Evolutionary conservation across 1,284 basidiomycete genomes (phyloP).

Genomic region (Fomitopsis schrenkii): DNA sequence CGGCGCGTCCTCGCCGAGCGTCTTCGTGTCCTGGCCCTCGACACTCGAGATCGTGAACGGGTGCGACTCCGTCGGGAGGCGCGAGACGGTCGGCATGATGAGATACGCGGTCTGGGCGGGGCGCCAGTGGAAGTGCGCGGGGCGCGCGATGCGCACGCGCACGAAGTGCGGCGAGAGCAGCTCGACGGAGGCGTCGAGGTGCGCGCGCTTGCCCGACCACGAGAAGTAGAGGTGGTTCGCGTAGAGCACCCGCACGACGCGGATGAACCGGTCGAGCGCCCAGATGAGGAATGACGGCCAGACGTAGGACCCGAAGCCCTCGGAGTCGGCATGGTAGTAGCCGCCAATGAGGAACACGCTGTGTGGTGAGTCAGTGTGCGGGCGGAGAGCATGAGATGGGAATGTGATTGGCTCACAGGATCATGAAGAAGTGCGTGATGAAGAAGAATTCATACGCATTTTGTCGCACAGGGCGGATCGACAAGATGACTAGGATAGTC

Average conservation of each 20-base stretch:
- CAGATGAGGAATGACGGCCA: conserved; percentile 63
- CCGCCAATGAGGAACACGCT: conserved; percentile 22
- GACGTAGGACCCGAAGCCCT: conserved; percentile 28
- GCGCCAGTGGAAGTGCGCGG: conserved; percentile 36
- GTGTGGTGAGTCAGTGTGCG: not conserved
- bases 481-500: conserved; percentile 18
- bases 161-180: conserved; percentile 47
- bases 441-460: conserved; percentile 24
- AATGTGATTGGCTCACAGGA: conserved; percentile 15
- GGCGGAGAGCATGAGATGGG: not conserved
- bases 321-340: conserved; percentile 32
- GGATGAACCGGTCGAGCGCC: conserved; percentile 58
- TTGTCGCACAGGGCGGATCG: conserved; percentile 19
- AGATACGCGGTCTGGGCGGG: conserved; percentile 53
- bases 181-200: conserved; percentile 39
- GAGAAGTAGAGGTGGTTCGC: conserved; percentile 47
- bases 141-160: conserved; percentile 42
- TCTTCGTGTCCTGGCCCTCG: conserved; percentile 21
- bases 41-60: conserved; percentile 53
- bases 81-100: conserved; percentile 39
- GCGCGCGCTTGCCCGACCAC: conserved; percentile 16
- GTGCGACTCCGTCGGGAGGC: conserved; percentile 43
- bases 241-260: conserved; percentile 43
- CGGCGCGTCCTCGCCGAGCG: conserved; percentile 8
- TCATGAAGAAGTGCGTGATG: conserved; percentile 20